Evolutionary conservation across 257 asterid genomes (phyloP), one percentile per base, ranked within the genome.

Genomic region (Galeopsis tetrahit): DNA sequence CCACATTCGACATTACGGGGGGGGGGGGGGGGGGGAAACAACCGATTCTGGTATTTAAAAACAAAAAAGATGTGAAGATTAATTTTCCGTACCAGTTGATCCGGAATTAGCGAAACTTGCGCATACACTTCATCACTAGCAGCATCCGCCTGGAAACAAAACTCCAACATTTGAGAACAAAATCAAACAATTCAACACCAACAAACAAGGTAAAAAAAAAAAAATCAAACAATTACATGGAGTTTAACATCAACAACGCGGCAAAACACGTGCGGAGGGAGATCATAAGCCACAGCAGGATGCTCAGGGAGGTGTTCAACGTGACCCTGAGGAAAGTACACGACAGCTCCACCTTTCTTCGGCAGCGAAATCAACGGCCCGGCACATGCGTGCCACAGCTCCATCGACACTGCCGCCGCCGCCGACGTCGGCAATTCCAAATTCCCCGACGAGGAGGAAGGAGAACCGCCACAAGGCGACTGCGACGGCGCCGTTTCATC

Each of bases 371-470:
- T 90, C 90, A 92, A 63, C 80, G 99, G 96, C 58, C 99, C 99
- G 0, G 99, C 97, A 68, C 98, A 95, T 5, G 99, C 99, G 85
- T 95, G 94, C 98, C 99, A 95, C 11, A 92, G 90, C 84, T 95
- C 97, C 99, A 95, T 83, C 81, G 96, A 87, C 70, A 95, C 90
- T 56, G 92, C 80, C 49, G 83, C 31, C 5, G 79, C 42, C 63
- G 83, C 53, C 36, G 78, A 7, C 79, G 76, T 4, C 73, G 79
- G 13, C 69, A 61, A 49, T 69, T 72, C 83, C 68, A 75, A 71
- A 75, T 3, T 75, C 83, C 78, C 80, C 2, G 68, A 57, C 70
- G 86, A 68, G 49, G 84, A 59, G 2, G 85, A 52, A 38, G 81
- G 79, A 34, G 90, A 84, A 43, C 75, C 66, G 13, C 69, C 66